Evolutionary conservation across 2,329 filamentous ascomycete species (phyloP).

Genomic region (Fusarium robinianum): DNA sequence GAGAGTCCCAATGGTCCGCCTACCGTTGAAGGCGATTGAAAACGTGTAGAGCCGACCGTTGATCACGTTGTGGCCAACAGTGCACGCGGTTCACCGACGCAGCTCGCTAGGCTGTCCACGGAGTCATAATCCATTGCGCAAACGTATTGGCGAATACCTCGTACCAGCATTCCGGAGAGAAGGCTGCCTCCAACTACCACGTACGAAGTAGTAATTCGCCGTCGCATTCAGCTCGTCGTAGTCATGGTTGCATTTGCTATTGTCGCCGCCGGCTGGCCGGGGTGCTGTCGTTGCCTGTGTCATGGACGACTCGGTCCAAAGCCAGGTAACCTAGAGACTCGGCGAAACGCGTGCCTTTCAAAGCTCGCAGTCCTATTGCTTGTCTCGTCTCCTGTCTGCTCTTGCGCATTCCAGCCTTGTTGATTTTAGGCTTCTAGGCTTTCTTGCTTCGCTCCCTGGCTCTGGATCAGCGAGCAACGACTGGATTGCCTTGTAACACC

Average conservation of each 20-base stretch:
- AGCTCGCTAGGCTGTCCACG: too few species aligned
- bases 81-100: too few species aligned
- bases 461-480: slow-evolving; percentile 18
- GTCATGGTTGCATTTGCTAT: too few species aligned
- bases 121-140: too few species aligned
- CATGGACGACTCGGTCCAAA: slow-evolving; percentile 19
- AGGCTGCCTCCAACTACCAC: too few species aligned
- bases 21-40: slow-evolving; percentile 30
- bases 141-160: too few species aligned
- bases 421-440: slow-evolving; percentile 10
- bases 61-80: too few species aligned
- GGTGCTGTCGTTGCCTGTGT: slow-evolving; percentile 16
- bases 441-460: slow-evolving; percentile 1
- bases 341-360: slow-evolving; percentile 1
- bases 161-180: too few species aligned
- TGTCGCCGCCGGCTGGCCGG: slow-evolving; percentile 5
- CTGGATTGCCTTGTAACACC: slow-evolving; percentile 25
- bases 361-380: slow-evolving; percentile 20
- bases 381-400: slow-evolving; percentile 19
- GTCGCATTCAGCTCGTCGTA: slow-evolving; percentile 5
- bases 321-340: slow-evolving; percentile 11
- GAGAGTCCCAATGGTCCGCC: too few species aligned
- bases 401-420: slow-evolving; percentile 31
- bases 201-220: too few species aligned
- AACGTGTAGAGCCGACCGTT: too few species aligned